Conservation (phyloP, 2,329 filamentous ascomycete genomes). For the Colletotrichum eleusines region DNA sequence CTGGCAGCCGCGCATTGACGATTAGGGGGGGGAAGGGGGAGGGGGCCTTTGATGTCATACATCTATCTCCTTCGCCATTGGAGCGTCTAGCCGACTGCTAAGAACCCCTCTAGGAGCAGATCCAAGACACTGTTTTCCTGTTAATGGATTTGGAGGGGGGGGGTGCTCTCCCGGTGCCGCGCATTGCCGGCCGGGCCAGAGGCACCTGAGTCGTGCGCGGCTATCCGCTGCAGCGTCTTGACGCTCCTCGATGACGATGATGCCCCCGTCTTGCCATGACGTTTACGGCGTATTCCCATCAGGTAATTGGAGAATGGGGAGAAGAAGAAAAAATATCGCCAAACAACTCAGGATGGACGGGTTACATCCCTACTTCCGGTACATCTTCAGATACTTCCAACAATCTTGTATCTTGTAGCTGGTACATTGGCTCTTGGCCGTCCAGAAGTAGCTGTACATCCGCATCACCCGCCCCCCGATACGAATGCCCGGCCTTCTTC, state of each 20-base stretch:
- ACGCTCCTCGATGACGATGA: not conserved
- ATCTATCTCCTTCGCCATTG: slow-evolving; percentile 16
- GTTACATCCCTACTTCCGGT: slow-evolving; percentile 2
- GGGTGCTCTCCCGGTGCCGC: not conserved
- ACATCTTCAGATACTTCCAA: slow-evolving; percentile 23
- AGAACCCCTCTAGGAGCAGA: not conserved
- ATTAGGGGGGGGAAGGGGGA: slow-evolving; percentile 20
- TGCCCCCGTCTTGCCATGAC: slow-evolving; percentile 1
- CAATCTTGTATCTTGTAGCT: not conserved
- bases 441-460: not conserved
- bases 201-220: slow-evolving; percentile 1
- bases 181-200: slow-evolving; percentile 19
- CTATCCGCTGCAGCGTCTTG: not conserved
- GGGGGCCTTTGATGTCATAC: slow-evolving; percentile 37
- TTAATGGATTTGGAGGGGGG: not conserved
- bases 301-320: not conserved
- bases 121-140: slow-evolving; percentile 9
- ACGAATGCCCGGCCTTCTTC: slow-evolving; percentile 18
- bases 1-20: slow-evolving; percentile 27
- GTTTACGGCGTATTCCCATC: slow-evolving; percentile 8
- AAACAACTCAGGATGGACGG: slow-evolving; percentile 8
- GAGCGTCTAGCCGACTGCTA: slow-evolving; percentile 24
- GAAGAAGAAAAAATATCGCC: not conserved
- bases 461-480: no score
- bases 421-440: not conserved